phyloP scores from a whole-genome alignment of 495 filamentous ascomycete genomes.

The Neurospora sp. region DNA sequence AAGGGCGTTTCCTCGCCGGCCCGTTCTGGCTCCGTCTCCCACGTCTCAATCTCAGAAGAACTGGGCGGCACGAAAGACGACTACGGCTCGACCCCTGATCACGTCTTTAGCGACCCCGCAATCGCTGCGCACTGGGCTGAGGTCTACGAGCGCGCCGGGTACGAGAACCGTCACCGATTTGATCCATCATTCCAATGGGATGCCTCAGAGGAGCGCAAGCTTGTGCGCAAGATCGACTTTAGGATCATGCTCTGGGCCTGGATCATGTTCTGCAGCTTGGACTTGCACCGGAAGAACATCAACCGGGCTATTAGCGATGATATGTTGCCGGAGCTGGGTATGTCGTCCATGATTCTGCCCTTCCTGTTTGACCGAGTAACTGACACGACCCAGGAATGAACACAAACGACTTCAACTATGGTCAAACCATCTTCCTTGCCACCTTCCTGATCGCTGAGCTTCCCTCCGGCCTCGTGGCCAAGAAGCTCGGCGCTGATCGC shows the following conservation, averaged over 20 bases:
- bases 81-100: conserved; percentile 25
- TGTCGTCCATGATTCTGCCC: not conserved
- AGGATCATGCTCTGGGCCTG: conserved; percentile 29
- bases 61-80: conserved; percentile 1
- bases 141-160: conserved; percentile 26
- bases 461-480: conserved; percentile 36
- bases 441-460: conserved; percentile 40
- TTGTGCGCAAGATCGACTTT: conserved; percentile 37
- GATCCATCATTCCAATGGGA: conserved; percentile 40
- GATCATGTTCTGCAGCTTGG: conserved; percentile 37
- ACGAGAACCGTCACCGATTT: conserved; percentile 49
- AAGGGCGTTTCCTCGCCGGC: not conserved
- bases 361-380: no score
- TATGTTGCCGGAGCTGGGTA: conserved; percentile 27
- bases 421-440: conserved; percentile 34
- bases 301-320: conserved; percentile 37
- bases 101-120: conserved; percentile 20
- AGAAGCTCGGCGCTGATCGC: conserved; percentile 37
- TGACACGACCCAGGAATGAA: conserved; percentile 22
- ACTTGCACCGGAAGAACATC: conserved; percentile 35
- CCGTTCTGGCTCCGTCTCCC: conserved; percentile 3
- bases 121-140: conserved; percentile 18
- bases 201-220: conserved; percentile 35
- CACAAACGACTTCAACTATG: conserved; percentile 41
- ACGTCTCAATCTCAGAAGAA: conserved; percentile 5